These are phyloP conservation scores for Primulina tabacum DNA, from an alignment of 257 asterid species.

Conservation along the genomic window DNA sequence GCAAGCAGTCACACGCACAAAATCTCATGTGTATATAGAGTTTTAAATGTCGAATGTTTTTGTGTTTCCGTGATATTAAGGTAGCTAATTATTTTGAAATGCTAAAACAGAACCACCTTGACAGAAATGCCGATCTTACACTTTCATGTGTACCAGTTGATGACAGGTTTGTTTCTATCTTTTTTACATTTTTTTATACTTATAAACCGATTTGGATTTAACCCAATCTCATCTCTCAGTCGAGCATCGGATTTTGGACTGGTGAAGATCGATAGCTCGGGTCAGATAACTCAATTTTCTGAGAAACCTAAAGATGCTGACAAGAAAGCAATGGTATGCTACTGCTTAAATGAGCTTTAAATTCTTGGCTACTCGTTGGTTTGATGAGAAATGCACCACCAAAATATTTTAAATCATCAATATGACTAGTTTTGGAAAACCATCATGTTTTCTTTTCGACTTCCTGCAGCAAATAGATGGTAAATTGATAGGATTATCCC, in stretches of 20 bases:
- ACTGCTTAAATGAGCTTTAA: neutral
- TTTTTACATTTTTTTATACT: neutral
- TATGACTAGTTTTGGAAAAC: neutral
- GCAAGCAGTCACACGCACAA: slow-evolving; percentile 23
- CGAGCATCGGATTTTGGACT: slow-evolving; percentile 91
- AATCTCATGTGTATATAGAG: neutral
- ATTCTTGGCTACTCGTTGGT: neutral
- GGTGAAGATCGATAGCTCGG: slow-evolving; percentile 84
- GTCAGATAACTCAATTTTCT: slow-evolving; percentile 63
- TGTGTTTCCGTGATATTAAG: neutral
- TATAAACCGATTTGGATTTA: neutral
- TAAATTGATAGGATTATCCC: slow-evolving; percentile 69
- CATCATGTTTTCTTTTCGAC: neutral
- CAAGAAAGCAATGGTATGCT: slow-evolving; percentile 79
- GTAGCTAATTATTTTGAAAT: slow-evolving; percentile 18
- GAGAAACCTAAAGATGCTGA: slow-evolving; percentile 85
- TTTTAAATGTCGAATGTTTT: neutral
- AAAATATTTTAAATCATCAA: neutral
- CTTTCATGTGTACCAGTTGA: slow-evolving; percentile 82
- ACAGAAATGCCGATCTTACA: slow-evolving; percentile 84
- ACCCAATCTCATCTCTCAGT: slow-evolving; percentile 40
- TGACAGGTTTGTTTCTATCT: slow-evolving; percentile 56
- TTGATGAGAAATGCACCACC: neutral
- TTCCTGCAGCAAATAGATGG: slow-evolving; percentile 81
- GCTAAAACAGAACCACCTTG: slow-evolving; percentile 80